These are phyloP conservation scores for Boeremia lycopersici DNA, from an alignment of 2,329 filamentous ascomycete genomes.

Conservation along the genomic window DNA sequence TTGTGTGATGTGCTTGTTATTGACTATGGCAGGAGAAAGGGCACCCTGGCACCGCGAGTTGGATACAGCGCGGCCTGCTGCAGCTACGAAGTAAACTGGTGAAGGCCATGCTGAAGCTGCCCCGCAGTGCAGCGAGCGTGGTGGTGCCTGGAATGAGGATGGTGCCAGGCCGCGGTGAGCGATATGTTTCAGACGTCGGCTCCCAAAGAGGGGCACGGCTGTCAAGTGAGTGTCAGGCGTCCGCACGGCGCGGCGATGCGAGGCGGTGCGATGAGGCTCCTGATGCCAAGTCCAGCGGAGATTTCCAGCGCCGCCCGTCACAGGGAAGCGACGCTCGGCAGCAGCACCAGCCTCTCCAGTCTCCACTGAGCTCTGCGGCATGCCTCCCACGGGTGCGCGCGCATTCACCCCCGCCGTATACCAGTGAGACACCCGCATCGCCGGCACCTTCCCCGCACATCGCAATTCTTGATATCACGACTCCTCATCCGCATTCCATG, in stretches of 20 bases:
- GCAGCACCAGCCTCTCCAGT: constrained; percentile 19
- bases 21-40: background rate
- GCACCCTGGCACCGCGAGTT: background rate
- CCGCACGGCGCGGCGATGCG: background rate
- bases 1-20: constrained; percentile 3
- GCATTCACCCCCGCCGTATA: constrained; percentile 11
- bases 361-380: constrained; percentile 18
- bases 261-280: constrained; percentile 14
- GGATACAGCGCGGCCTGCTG: background rate
- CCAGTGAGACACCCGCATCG: constrained; percentile 7
- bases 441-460: constrained; percentile 4
- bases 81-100: background rate
- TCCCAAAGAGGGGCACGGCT: background rate
- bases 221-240: constrained; percentile 17
- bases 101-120: background rate
- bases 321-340: constrained; percentile 14
- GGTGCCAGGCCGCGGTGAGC: constrained; percentile 1
- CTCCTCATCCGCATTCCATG: constrained; percentile 45
- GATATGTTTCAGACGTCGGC: constrained; percentile 13
- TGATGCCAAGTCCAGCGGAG: constrained; percentile 21
- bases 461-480: constrained; percentile 8
- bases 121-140: background rate
- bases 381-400: constrained; percentile 16
- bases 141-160: constrained; percentile 9
- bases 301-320: constrained; percentile 21